Percentiles rank a stretch among this genome's conserved stretches.
phyloP scores from a whole-genome alignment of 352 stramenopile genomes.

The Pythium oligandrum region DNA sequence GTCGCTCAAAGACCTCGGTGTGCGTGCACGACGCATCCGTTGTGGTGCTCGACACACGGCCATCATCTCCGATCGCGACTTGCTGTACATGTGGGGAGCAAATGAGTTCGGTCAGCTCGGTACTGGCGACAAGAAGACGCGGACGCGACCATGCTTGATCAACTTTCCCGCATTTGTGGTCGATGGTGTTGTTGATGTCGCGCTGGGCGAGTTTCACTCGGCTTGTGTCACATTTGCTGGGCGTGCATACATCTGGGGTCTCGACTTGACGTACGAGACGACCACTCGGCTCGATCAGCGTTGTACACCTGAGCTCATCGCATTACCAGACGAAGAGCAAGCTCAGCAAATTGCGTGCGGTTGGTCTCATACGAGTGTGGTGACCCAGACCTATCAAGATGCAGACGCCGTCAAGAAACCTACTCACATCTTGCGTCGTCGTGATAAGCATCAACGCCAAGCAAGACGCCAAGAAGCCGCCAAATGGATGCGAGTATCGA shows the following conservation, averaged over 20 bases:
- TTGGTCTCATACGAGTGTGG: constrained; percentile 63
- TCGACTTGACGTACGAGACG: constrained; percentile 47
- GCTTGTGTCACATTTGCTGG: constrained; percentile 45
- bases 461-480: constrained; percentile 14
- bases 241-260: constrained; percentile 50
- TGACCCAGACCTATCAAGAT: constrained; percentile 26
- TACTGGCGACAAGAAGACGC: constrained; percentile 42
- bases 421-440: constrained; percentile 10
- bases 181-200: constrained; percentile 49
- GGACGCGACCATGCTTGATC: constrained; percentile 40
- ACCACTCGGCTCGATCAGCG: constrained; percentile 31
- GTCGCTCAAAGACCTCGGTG: constrained; percentile 30
- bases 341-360: constrained; percentile 50
- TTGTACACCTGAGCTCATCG: constrained; percentile 23
- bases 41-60: constrained; percentile 69
- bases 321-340: constrained; percentile 29
- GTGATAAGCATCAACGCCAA: constrained; percentile 9
- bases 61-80: constrained; percentile 52
- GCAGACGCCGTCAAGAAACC: neutral
- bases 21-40: constrained; percentile 42
- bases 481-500: constrained; percentile 13
- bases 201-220: constrained; percentile 71
- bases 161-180: constrained; percentile 28
- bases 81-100: constrained; percentile 74
- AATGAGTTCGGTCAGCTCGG: constrained; percentile 81